These are phyloP conservation scores for Teratosphaeria nubilosa DNA, from an alignment of 2,329 filamentous ascomycete species.

Conservation along the genomic window DNA sequence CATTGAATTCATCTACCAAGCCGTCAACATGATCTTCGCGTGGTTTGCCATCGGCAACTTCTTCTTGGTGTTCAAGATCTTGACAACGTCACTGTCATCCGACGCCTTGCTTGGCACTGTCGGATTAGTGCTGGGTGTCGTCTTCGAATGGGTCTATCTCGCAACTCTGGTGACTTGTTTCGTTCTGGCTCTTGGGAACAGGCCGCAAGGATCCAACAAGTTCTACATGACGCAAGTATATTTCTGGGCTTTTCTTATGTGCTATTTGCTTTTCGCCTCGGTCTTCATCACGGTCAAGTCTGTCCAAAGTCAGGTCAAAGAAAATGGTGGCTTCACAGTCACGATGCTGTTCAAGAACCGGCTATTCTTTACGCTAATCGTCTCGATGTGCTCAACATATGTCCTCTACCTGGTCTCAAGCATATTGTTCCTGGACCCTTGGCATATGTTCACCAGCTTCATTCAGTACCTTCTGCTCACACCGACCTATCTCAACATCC, in stretches of 20 bases:
- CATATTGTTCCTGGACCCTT: slow-evolving; percentile 91
- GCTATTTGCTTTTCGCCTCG: slow-evolving; percentile 90
- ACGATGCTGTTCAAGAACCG: slow-evolving; percentile 70
- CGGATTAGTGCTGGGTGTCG: slow-evolving; percentile 71
- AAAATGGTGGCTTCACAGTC: slow-evolving; percentile 55
- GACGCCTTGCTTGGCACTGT: slow-evolving; percentile 59
- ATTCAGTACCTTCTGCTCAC: slow-evolving; percentile 90
- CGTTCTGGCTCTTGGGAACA: slow-evolving; percentile 85
- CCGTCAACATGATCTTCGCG: slow-evolving; percentile 92
- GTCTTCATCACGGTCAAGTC: slow-evolving; percentile 87
- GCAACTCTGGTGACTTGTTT: slow-evolving; percentile 89
- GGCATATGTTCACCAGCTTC: slow-evolving; percentile 97
- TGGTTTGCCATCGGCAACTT: slow-evolving; percentile 99
- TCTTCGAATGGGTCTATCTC: slow-evolving; percentile 95
- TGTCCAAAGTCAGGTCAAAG: slow-evolving; percentile 59
- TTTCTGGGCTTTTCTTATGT: slow-evolving; percentile 95
- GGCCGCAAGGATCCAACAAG: slow-evolving; percentile 84
- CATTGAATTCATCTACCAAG: slow-evolving; percentile 89
- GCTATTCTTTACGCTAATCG: slow-evolving; percentile 86
- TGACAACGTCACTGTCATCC: slow-evolving; percentile 74
- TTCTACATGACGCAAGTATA: slow-evolving; percentile 97
- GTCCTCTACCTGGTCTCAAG: slow-evolving; percentile 86
- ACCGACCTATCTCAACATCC: slow-evolving; percentile 93
- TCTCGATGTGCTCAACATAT: slow-evolving; percentile 86
- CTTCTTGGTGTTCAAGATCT: slow-evolving; percentile 95